Conservation (phyloP, 306 rosid species). For the Leucaena leucocephala region DNA sequence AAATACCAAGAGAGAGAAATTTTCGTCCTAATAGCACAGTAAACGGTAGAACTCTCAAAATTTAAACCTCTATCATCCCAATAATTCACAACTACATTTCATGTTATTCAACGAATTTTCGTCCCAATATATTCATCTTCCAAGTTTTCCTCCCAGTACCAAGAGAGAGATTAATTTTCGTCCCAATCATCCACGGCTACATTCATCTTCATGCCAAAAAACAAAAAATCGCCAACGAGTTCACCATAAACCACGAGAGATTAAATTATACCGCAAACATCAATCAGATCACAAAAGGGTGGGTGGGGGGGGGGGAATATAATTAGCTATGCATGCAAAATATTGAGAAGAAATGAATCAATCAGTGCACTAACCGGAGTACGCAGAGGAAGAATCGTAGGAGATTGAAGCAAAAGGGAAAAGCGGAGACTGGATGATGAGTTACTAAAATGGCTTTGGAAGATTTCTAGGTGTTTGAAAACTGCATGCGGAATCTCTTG, state of each 20-base stretch:
- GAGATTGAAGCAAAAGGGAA: conserved; percentile 29
- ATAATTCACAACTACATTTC: neutral
- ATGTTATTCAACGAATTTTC: neutral
- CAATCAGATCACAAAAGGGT: neutral
- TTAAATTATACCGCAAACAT: neutral
- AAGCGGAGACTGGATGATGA: neutral
- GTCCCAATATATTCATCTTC: no score
- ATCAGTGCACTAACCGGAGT: conserved; percentile 44
- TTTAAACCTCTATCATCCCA: neutral
- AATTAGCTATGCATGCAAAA: neutral
- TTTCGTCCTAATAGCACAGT: neutral
- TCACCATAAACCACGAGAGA: neutral
- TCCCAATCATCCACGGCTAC: neutral
- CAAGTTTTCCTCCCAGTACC: neutral
- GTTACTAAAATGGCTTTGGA: neutral
- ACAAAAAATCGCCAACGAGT: conserved; percentile 2
- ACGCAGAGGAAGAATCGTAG: neutral
- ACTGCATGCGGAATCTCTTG: neutral
- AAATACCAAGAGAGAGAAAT: neutral
- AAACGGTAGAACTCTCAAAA: conserved; percentile 14
- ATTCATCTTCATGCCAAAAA: neutral
- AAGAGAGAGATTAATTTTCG: neutral
- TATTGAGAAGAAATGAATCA: conserved; percentile 11
- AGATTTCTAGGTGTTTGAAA: neutral
- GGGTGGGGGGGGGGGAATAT: no score